Base-by-base conservation (phyloP, 1,284 basidiomycete species). In the Pulveroboletus ridleyi region DNA sequence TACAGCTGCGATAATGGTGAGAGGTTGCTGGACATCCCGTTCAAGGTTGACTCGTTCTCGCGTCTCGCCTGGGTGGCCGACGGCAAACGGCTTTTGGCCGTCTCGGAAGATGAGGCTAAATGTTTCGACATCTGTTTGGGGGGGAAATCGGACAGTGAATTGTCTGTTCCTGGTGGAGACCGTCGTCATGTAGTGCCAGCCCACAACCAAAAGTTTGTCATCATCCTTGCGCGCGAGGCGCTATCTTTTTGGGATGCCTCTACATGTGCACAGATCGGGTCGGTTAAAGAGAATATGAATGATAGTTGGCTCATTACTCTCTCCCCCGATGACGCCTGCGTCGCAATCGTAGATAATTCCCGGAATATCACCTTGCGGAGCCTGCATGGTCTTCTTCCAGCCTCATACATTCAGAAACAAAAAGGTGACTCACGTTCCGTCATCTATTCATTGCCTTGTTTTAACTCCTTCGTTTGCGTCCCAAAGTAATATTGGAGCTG, bases 221-320 rank as follows among this genome's bases (percentile, higher is more conserved):
- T 33, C 7, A 11, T 49, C 9, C 7, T 5, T 6, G 15, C n/a
- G 2, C 6, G 2, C 15, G 2, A 22, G 0, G 39, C 57, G 5
- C 6, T 68, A 3, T 62, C 63, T 39, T 39, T 39, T 39, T 39
- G 35, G 35, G 35, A 39, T 39, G 15, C 46, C n/a, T 62, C 64
- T 6, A 56, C 57, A 0, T 23, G 53, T 4, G 4, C 0, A 14
- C 65, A 67, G 39, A 23, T 66, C 18, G 47, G 57, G 0, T 11
- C 15, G 4, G 23, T 22, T 6, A 68, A 64, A 8, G 0, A 50
- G 6, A 46, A 33, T 6, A 1, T 67, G 25, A 5, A 29, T 29
- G n/a, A n/a, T n/a, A n/a, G n/a, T 47, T 39, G 22, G 42, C 25
- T 20, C 4, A 25, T 66, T 15, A 35, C 35, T 1, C 54, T 68